phyloP scores from a whole-genome alignment of 1,139 yeast genomes.

The Hanseniaspora gamundiae region DNA sequence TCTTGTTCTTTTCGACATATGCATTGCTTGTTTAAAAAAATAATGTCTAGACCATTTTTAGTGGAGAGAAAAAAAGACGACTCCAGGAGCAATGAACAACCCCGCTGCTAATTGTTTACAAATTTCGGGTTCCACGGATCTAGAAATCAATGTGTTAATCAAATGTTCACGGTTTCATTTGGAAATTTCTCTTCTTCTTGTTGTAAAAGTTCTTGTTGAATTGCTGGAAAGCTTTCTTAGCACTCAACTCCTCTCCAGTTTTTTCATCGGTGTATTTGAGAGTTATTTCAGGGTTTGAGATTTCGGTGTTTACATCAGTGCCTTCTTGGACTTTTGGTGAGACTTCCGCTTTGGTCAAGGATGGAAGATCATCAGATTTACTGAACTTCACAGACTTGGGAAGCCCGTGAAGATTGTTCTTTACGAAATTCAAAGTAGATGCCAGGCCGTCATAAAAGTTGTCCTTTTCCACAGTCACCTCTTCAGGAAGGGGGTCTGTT shows the following conservation, averaged over 20 bases:
- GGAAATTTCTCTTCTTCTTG: neutral
- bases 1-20: too few relatives aligned
- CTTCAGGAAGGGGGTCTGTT: slow-evolving; percentile 3
- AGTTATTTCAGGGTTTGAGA: neutral
- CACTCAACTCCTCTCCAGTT: neutral
- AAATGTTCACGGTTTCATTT: too few relatives aligned
- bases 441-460: slow-evolving; percentile 42
- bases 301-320: neutral
- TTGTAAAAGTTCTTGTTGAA: neutral
- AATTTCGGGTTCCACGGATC: too few relatives aligned
- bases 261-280: neutral
- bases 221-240: neutral
- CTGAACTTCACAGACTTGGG: neutral
- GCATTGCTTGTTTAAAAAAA: too few relatives aligned
- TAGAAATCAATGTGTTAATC: too few relatives aligned
- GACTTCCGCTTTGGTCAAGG: neutral
- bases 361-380: too few relatives aligned
- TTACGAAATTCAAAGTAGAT: slow-evolving; percentile 42
- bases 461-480: slow-evolving; percentile 9
- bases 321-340: neutral
- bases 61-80: too few relatives aligned
- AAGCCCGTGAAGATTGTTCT: slow-evolving; percentile 12
- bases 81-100: too few relatives aligned
- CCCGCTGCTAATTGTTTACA: too few relatives aligned
- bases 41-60: too few relatives aligned